A percentile compares a stretch with the other conserved stretches of the same genome.
phyloP scores from a whole-genome alignment of 331 rosid species.

The Stylosanthes scabra region DNA sequence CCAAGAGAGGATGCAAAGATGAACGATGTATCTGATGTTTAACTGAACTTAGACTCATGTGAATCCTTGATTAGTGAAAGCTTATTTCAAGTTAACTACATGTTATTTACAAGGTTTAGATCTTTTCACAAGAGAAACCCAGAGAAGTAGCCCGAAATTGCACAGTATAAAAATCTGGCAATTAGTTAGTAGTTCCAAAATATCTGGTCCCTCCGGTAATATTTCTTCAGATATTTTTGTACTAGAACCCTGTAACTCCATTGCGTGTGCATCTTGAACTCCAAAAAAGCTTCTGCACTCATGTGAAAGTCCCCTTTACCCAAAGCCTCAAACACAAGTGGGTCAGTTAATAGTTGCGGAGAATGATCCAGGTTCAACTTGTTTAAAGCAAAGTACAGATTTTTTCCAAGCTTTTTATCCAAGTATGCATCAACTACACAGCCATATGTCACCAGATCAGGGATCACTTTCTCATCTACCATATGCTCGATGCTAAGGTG shows the following conservation, averaged over 20 bases:
- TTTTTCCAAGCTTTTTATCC: too few relatives aligned
- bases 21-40: neutral
- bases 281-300: constrained; percentile 80
- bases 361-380: constrained; percentile 61
- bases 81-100: constrained; percentile 20
- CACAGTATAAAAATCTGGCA: neutral
- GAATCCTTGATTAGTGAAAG: neutral
- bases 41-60: constrained; percentile 5
- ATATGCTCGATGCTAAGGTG: constrained; percentile 93
- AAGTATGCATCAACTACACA: too few relatives aligned
- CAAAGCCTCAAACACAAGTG: constrained; percentile 77
- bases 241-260: constrained; percentile 71
- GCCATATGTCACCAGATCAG: too few relatives aligned
- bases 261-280: constrained; percentile 50
- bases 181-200: constrained; percentile 8
- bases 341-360: constrained; percentile 67
- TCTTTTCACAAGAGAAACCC: neutral
- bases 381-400: constrained; percentile 38
- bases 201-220: constrained; percentile 66
- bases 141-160: constrained; percentile 22
- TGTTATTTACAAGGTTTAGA: neutral
- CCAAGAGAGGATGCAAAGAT: too few relatives aligned
- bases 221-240: constrained; percentile 63
- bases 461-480: constrained; percentile 47
- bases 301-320: constrained; percentile 94